Conservation (phyloP, 495 filamentous ascomycete species). For the Penicillium simplicissimum region DNA sequence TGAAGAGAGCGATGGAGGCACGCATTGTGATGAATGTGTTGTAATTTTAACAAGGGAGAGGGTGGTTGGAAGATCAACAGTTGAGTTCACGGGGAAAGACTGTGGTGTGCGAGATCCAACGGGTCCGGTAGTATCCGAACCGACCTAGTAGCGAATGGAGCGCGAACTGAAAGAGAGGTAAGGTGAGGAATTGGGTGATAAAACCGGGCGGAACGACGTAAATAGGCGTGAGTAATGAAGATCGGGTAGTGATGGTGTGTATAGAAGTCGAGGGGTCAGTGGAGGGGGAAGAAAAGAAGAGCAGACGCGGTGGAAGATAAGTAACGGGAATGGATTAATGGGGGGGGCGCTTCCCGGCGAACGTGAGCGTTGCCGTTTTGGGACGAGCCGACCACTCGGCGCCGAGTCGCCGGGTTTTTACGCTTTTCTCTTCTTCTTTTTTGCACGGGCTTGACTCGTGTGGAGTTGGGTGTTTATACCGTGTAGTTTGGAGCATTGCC, state of each 20-base stretch:
- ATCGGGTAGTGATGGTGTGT: background rate
- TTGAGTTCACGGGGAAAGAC: conserved; percentile 23
- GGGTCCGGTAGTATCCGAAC: conserved; percentile 38
- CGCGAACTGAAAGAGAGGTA: conserved; percentile 9
- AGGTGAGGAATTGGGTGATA: conserved; percentile 17
- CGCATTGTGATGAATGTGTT: conserved; percentile 52
- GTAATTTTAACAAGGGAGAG: background rate
- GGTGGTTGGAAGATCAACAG: conserved; percentile 17
- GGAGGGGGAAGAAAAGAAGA: conserved; percentile 17
- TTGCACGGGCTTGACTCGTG: background rate
- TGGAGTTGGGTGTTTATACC: background rate
- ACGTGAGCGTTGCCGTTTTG: conserved; percentile 22
- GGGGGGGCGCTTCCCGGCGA: background rate
- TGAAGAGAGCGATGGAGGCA: conserved; percentile 65
- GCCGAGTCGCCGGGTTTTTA: conserved; percentile 6
- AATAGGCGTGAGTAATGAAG: background rate
- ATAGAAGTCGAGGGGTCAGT: conserved; percentile 11
- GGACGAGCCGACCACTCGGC: conserved; percentile 18
- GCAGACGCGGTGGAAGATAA: conserved; percentile 22
- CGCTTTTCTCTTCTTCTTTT: background rate
- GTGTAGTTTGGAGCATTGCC: conserved; percentile 2
- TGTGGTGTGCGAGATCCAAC: conserved; percentile 30
- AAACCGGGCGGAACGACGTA: background rate
- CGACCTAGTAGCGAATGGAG: conserved; percentile 24
- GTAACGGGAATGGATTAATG: conserved; percentile 8